Evolutionary conservation across 129 eudicot genomes (phyloP).

Genomic region (Artemisia annua): DNA sequence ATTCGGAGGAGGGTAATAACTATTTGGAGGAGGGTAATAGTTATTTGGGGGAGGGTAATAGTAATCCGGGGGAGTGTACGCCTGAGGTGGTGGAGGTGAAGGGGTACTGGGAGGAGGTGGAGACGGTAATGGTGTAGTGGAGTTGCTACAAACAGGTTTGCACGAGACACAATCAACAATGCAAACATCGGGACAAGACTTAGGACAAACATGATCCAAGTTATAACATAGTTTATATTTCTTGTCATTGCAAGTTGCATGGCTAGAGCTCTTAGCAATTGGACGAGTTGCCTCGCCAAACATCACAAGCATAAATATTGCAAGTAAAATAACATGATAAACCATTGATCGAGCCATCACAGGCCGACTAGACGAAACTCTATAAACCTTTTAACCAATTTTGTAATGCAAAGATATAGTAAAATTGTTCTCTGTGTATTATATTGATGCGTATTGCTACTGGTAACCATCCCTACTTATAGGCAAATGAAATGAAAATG

Average conservation of each 20-base stretch:
- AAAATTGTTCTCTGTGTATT: background rate
- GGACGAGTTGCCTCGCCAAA: slow-evolving; percentile 49
- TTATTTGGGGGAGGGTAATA: background rate
- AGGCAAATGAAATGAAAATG: background rate
- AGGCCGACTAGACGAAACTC: background rate
- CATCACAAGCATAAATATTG: slow-evolving; percentile 23
- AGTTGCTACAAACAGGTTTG: slow-evolving; percentile 51
- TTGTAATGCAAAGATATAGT: background rate
- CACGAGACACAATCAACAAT: slow-evolving; percentile 61
- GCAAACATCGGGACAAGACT: slow-evolving; percentile 63
- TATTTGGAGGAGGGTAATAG: no score
- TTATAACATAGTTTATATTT: slow-evolving; percentile 55
- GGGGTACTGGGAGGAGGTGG: background rate
- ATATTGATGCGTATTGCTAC: slow-evolving; percentile 21
- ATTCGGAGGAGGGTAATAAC: no score
- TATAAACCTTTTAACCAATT: background rate
- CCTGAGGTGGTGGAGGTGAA: no score
- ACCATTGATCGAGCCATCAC: slow-evolving; percentile 39
- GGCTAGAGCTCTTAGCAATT: slow-evolving; percentile 53
- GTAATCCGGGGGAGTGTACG: no score
- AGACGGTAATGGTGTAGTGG: slow-evolving; percentile 28
- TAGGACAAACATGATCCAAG: slow-evolving; percentile 66
- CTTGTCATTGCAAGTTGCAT: slow-evolving; percentile 42
- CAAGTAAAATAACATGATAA: slow-evolving; percentile 30
- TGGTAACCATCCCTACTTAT: background rate